A percentile compares a stretch with the other conserved stretches of the same genome.
phyloP scores from a whole-genome alignment of 2,329 filamentous ascomycete species.

The Nemania sp. region DNA sequence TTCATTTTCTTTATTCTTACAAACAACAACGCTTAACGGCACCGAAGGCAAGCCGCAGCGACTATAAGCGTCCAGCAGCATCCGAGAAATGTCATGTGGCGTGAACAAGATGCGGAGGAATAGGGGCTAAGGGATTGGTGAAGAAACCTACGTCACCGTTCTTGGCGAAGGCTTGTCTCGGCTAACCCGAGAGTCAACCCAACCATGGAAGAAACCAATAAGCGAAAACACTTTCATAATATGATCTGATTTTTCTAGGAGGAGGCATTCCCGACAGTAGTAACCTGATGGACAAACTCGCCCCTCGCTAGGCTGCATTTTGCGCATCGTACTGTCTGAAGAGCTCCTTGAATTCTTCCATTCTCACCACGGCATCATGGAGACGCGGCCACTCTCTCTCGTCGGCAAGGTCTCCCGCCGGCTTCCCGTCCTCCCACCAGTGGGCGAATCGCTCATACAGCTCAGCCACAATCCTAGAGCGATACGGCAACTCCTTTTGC shows the following conservation, averaged over 20 bases:
- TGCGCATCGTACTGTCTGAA: conserved; percentile 33
- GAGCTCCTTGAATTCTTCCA: conserved; percentile 30
- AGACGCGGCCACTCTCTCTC: conserved; percentile 47
- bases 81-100: not conserved
- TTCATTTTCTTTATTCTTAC: not conserved
- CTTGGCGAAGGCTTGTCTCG: not conserved
- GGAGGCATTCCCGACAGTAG: no score
- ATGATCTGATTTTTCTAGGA: no score
- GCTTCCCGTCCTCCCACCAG: conserved; percentile 31
- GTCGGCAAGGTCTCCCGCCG: conserved; percentile 29
- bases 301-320: not conserved
- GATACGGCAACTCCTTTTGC: conserved; percentile 50
- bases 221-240: not conserved
- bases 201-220: not conserved
- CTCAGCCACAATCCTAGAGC: conserved; percentile 55
- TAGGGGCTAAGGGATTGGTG: not conserved
- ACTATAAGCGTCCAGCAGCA: not conserved
- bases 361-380: conserved; percentile 37
- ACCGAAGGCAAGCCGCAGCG: not conserved
- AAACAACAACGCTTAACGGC: not conserved
- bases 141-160: not conserved
- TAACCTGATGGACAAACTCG: no score
- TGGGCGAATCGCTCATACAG: conserved; percentile 61
- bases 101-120: not conserved
- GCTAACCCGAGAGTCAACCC: not conserved